Conservation (phyloP, 768 basidiomycete species). For the Leccinum fibrillosum region DNA sequence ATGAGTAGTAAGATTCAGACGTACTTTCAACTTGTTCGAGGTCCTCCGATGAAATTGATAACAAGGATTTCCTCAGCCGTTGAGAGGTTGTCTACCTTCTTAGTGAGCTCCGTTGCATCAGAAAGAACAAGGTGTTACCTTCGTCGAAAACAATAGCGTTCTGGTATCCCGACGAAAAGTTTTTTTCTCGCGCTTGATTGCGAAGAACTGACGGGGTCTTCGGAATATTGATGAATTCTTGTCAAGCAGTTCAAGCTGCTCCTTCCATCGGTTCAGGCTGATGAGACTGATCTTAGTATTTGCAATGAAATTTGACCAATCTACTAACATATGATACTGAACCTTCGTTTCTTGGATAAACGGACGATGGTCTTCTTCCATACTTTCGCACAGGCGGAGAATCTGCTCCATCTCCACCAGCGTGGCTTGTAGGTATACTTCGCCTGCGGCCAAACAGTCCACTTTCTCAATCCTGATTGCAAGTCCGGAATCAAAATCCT, state of each 20-base stretch:
- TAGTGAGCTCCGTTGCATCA: background rate
- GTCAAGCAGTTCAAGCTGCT: background rate
- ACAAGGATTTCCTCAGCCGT: background rate
- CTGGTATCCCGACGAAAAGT: background rate
- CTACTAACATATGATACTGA: background rate
- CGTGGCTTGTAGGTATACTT: slow-evolving; percentile 7
- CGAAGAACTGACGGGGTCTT: background rate
- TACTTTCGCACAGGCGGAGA: background rate
- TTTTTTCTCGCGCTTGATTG: background rate
- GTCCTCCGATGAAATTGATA: background rate
- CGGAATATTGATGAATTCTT: background rate
- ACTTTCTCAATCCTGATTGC: background rate
- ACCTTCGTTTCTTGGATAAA: background rate
- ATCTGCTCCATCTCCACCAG: slow-evolving; percentile 10
- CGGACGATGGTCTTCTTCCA: background rate
- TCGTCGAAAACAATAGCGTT: no score
- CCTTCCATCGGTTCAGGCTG: background rate
- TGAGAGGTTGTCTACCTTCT: slow-evolving; percentile 2
- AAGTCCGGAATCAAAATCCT: background rate
- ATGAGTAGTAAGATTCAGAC: no score
- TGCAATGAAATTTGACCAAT: background rate
- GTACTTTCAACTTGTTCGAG: slow-evolving; percentile 1
- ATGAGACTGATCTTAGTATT: background rate
- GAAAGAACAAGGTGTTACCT: no score
- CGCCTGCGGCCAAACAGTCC: background rate